phyloP scores from a whole-genome alignment of 768 basidiomycete species.

The Arthromyces matolae region DNA sequence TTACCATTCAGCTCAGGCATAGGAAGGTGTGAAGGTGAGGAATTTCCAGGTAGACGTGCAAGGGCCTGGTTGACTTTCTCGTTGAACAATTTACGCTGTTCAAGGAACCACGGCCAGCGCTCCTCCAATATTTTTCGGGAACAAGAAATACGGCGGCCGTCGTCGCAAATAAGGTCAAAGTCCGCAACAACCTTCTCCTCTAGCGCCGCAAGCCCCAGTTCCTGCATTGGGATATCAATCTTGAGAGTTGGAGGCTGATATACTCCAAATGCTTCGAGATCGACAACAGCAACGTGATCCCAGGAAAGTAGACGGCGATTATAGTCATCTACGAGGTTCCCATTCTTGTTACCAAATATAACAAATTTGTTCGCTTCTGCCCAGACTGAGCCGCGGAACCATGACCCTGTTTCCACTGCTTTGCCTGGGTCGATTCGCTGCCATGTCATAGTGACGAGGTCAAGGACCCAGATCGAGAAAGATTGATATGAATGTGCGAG shows the following conservation, averaged over 20 bases:
- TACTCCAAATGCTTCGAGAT: conserved; percentile 93
- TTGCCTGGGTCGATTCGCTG: conserved; percentile 85
- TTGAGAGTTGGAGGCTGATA: conserved; percentile 79
- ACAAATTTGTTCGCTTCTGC: conserved; percentile 79
- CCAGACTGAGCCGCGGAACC: conserved; percentile 93
- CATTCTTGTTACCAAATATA: conserved; percentile 86
- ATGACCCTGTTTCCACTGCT: conserved; percentile 82
- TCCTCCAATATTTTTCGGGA: conserved; percentile 83
- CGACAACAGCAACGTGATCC: conserved; percentile 89
- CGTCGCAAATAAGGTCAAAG: conserved; percentile 91
- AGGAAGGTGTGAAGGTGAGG: conserved; percentile 57
- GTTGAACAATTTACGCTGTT: conserved; percentile 58
- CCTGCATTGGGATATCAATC: conserved; percentile 71
- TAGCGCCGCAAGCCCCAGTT: conserved; percentile 78
- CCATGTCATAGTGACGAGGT: conserved; percentile 81
- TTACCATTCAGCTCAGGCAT: conserved; percentile 60
- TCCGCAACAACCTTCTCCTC: conserved; percentile 82
- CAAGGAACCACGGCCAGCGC: conserved; percentile 94
- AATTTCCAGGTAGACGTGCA: conserved; percentile 47
- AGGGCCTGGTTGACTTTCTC: conserved; percentile 54
- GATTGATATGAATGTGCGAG: conserved; percentile 92
- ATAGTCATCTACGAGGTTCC: conserved; percentile 89
- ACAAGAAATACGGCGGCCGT: conserved; percentile 78
- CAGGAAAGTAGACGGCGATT: conserved; percentile 87
- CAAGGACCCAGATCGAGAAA: conserved; percentile 95